Evolutionary conservation across 2,329 filamentous ascomycete genomes (phyloP).

Genomic region (Aspergillus fructus): DNA sequence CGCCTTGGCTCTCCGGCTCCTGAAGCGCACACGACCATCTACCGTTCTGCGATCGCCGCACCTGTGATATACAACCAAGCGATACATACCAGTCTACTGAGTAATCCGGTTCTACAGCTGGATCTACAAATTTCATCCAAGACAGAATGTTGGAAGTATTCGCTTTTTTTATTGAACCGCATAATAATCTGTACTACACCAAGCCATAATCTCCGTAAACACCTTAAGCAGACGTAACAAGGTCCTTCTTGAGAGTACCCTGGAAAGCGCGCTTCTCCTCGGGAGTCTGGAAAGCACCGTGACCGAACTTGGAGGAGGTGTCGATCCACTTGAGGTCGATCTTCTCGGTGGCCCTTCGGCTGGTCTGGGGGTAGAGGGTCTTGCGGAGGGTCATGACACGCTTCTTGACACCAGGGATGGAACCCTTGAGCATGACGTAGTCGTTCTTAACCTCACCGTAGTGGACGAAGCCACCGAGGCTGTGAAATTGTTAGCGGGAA

Average conservation of each 20-base stretch:
- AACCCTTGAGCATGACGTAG: slow-evolving; percentile 97
- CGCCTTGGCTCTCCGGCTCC: not conserved
- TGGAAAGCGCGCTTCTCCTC: slow-evolving; percentile 97
- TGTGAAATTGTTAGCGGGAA: slow-evolving; percentile 47
- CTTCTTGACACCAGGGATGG: slow-evolving; percentile 98
- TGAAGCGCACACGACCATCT: not conserved
- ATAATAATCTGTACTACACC: slow-evolving; percentile 40
- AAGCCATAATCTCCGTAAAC: slow-evolving; percentile 35
- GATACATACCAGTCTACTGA: not conserved
- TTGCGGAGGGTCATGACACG: slow-evolving; percentile 98
- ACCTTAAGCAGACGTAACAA: slow-evolving; percentile 57
- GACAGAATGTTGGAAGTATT: slow-evolving; percentile 30
- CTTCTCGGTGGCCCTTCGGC: slow-evolving; percentile 95
- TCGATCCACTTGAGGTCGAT: slow-evolving; percentile 99
- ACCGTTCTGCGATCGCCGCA: not conserved
- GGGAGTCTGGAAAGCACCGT: slow-evolving; percentile 98
- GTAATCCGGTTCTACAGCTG: too few relatives aligned
- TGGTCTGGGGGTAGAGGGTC: slow-evolving; percentile 97
- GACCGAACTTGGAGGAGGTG: slow-evolving; percentile 99
- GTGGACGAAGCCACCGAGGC: slow-evolving; percentile 97
- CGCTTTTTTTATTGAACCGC: slow-evolving; percentile 42
- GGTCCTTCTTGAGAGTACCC: slow-evolving; percentile 99
- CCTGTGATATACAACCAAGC: too few relatives aligned
- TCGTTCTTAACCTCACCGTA: slow-evolving; percentile 99
- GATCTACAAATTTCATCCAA: not conserved